Conservation (phyloP, 139 green algal species). For the Astrephomene gubernaculifera region DNA sequence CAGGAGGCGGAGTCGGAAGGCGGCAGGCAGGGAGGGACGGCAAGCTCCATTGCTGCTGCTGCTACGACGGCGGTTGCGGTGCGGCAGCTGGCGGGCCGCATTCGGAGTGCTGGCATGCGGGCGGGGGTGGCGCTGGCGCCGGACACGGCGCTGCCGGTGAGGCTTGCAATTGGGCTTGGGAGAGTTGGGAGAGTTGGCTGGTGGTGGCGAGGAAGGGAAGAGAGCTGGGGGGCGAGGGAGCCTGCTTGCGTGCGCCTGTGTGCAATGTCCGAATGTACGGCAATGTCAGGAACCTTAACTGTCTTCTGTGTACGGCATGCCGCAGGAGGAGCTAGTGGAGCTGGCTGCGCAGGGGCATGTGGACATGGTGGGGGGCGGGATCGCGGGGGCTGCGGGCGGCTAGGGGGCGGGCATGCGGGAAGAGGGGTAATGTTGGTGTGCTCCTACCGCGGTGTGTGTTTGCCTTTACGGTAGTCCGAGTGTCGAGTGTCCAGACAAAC, state of each 20-base stretch:
- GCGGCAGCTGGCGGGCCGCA: slow-evolving; percentile 4
- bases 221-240: not conserved
- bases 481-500: not conserved
- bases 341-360: slow-evolving; percentile 60
- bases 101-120: slow-evolving; percentile 70
- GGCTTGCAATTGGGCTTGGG: too few relatives aligned
- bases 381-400: not conserved
- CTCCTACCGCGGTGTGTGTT: not conserved
- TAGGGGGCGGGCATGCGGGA: not conserved
- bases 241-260: too few relatives aligned
- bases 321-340: slow-evolving; percentile 53
- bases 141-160: slow-evolving; percentile 67
- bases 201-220: not conserved
- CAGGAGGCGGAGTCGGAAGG: not conserved
- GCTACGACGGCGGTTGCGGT: not conserved
- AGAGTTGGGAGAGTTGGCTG: too few relatives aligned
- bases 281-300: too few relatives aligned
- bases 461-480: not conserved
- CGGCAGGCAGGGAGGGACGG: not conserved
- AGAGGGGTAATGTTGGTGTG: not conserved
- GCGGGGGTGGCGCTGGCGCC: slow-evolving; percentile 83
- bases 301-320: too few relatives aligned
- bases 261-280: too few relatives aligned
- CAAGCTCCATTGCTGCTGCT: not conserved
- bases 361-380: slow-evolving; percentile 65